Evolutionary conservation across 805 yeast genomes (phyloP), one percentile per base, ranked within the genome.

Genomic region (Saccharomyces kudriavzevii): DNA sequence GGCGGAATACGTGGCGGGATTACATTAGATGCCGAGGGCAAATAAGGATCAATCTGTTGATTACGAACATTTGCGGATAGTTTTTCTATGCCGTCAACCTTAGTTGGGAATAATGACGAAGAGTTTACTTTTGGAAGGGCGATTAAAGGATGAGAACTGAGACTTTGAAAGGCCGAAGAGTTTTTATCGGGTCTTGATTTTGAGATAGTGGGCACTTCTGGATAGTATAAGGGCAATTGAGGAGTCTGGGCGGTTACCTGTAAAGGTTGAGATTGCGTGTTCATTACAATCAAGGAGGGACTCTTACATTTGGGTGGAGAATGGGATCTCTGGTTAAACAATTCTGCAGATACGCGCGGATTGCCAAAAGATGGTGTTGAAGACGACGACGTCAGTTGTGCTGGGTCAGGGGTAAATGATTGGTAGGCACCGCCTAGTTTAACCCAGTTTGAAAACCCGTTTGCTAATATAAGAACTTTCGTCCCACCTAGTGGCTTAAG

Each of bases 1-100:
- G 57, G 58, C 1, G 67, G 67, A 29, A 63, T 35, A 17, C 43
- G 43, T 13, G 43, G 43, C 43, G 1, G 24, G 4, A 17, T n/a
- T 8, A 35, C 24, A 17, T 35, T 17, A 5, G 24, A 17, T 20
- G n/a, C 35, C 1, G 35, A 13, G n/a, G 35, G 17, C n/a, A 13
- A 30, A 30, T 13, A 13, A 17, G n/a, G 6, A 14, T 13, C 4
- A 6, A 14, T 13, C 17, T 30, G 35, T 3, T 4, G 4, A 30
- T 5, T 17, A 2, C 35, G 35, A 14, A 13, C 14, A 30, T 20
- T 24, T 35, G 24, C 24, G 8, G 43, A 35, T 20, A 17, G 4
- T 20, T 8, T 35, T 17, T 9, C 43, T 17, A 35, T 17, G 3
- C 2, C 9, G 43, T 17, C 17, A 8, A 17, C 24, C 5, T 35